These are phyloP conservation scores for Paspalum notatum DNA, from an alignment of 176 grass and related monocot genomes.

Conservation along the genomic window DNA sequence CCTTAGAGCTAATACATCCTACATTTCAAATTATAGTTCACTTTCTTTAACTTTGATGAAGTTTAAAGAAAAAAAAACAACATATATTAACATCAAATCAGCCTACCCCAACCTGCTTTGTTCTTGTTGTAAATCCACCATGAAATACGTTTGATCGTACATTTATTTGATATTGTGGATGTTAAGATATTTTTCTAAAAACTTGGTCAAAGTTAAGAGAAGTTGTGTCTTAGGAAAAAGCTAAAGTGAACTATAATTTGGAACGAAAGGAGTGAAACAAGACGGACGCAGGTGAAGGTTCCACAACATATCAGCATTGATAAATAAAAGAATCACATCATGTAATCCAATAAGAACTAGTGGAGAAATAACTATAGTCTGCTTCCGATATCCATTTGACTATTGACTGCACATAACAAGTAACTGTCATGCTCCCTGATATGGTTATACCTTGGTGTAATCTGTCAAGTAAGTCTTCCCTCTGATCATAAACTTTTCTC, in stretches of 20 bases:
- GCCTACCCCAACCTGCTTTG: no score
- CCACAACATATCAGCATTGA: not conserved
- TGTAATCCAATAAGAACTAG: not conserved
- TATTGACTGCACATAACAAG: slow-evolving; percentile 14
- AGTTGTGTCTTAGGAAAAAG: not conserved
- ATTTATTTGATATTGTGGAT: no score
- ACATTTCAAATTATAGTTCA: slow-evolving; percentile 4
- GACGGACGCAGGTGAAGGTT: not conserved
- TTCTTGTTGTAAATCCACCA: no score
- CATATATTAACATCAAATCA: no score
- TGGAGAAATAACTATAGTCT: slow-evolving; percentile 7
- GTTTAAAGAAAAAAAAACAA: no score
- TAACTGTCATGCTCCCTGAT: not conserved
- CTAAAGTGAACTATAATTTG: not conserved
- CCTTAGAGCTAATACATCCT: slow-evolving; percentile 13
- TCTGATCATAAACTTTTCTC: slow-evolving; percentile 95
- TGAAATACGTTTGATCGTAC: no score
- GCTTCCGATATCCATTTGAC: not conserved
- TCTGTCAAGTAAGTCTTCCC: slow-evolving; percentile 90
- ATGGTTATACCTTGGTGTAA: slow-evolving; percentile 60
- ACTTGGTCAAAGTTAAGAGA: no score
- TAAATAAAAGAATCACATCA: slow-evolving; percentile 7
- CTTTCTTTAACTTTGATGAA: not conserved
- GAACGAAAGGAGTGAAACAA: not conserved
- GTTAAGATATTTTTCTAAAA: no score